Evolutionary conservation across 176 grass and related monocot species (phyloP).

Genomic region (Poa pratensis): DNA sequence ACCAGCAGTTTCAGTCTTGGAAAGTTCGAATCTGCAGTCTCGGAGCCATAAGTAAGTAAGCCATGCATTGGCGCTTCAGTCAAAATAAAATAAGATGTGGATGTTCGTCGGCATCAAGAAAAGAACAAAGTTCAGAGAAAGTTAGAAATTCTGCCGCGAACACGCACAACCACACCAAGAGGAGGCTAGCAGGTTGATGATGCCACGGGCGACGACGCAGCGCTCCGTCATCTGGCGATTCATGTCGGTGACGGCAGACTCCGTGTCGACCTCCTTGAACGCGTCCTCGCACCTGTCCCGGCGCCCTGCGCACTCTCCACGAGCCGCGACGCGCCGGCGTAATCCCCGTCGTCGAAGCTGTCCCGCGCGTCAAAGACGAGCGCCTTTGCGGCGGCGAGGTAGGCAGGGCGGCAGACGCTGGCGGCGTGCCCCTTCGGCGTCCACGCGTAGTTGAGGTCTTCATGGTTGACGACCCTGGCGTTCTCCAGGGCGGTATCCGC

Average conservation of each 20-base stretch:
- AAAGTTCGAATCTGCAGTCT: too few species aligned
- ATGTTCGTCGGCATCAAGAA: too few species aligned
- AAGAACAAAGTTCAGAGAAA: neutral
- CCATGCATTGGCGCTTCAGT: too few species aligned
- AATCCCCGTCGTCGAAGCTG: neutral
- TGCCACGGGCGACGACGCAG: neutral
- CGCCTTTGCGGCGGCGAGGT: neutral
- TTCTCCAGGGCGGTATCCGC: neutral
- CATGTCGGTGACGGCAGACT: neutral
- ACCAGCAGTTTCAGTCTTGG: too few species aligned
- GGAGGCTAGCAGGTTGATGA: slow-evolving; percentile 5
- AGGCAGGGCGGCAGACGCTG: neutral
- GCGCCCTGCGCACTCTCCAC: neutral
- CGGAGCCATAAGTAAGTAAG: too few species aligned
- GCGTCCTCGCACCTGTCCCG: slow-evolving; percentile 10
- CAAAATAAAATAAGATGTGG: too few species aligned
- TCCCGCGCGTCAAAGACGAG: neutral
- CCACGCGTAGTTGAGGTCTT: too few species aligned
- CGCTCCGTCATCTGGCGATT: slow-evolving; percentile 9
- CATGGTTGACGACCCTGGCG: neutral
- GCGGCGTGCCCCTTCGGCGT: neutral
- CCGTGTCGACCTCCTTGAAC: neutral
- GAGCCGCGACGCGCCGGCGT: neutral
- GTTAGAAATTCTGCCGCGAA: neutral
- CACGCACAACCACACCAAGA: neutral